These are phyloP conservation scores for Agastache rugosa DNA, from an alignment of 257 asterid species.

Conservation along the genomic window DNA sequence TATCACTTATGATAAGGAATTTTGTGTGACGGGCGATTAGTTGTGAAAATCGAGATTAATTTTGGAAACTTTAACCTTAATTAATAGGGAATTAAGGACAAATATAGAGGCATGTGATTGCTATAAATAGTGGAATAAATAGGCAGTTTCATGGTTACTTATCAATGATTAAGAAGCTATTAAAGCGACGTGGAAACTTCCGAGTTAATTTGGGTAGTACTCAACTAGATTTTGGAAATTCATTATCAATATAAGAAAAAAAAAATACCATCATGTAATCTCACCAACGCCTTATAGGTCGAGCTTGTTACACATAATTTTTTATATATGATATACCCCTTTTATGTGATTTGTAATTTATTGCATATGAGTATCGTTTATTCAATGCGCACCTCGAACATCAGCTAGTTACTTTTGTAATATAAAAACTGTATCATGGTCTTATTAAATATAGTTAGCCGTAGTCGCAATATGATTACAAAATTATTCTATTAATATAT, in stretches of 20 bases:
- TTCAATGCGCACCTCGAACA: too few relatives aligned
- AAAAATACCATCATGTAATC: too few relatives aligned
- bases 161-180: conserved; percentile 27
- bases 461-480: too few relatives aligned
- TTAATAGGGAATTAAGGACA: conserved; percentile 25
- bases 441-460: too few relatives aligned
- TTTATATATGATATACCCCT: too few relatives aligned
- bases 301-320: too few relatives aligned
- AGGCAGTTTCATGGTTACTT: conserved; percentile 15
- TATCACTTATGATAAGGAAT: conserved; percentile 31
- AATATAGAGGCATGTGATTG: conserved; percentile 36
- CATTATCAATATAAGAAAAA: background rate
- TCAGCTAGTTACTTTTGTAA: too few relatives aligned
- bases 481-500: too few relatives aligned
- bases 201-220: background rate
- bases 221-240: background rate
- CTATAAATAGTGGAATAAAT: conserved; percentile 8
- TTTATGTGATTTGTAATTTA: too few relatives aligned
- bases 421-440: too few relatives aligned
- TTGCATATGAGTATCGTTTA: too few relatives aligned
- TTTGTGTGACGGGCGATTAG: conserved; percentile 41
- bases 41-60: conserved; percentile 28
- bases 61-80: conserved; percentile 31
- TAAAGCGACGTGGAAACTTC: background rate
- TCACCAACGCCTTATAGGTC: too few relatives aligned